Evolutionary conservation across 2,329 filamentous ascomycete genomes (phyloP).

Genomic region (Alternaria tenuissima): DNA sequence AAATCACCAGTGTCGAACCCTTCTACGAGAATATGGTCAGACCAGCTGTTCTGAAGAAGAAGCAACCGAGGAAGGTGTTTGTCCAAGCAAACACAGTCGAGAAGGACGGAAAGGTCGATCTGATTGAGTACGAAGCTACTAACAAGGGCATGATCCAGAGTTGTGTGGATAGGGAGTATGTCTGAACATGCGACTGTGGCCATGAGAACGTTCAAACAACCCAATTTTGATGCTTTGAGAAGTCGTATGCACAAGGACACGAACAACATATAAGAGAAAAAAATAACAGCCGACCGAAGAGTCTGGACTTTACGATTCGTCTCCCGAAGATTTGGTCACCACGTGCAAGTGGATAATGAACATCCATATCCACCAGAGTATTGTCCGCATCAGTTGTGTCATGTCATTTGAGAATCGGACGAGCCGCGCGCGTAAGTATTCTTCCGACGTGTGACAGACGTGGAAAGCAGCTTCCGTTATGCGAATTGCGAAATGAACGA

Average conservation of each 20-base stretch:
- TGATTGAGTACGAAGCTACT: constrained; percentile 88
- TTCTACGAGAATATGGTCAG: constrained; percentile 86
- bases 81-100: constrained; percentile 90
- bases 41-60: constrained; percentile 76
- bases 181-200: constrained; percentile 21
- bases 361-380: neutral
- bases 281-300: neutral
- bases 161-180: constrained; percentile 48
- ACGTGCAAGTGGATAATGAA: neutral
- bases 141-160: constrained; percentile 72
- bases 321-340: neutral
- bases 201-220: neutral
- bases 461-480: neutral
- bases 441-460: neutral
- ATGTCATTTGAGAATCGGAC: neutral
- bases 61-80: constrained; percentile 88
- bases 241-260: neutral
- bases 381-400: neutral
- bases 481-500: neutral
- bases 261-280: neutral
- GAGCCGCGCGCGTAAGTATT: neutral
- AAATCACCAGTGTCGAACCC: constrained; percentile 83
- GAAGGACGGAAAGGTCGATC: constrained; percentile 59
- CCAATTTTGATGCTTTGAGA: neutral
- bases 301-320: neutral